Evolutionary conservation across 116 monocot species (phyloP).

Genomic region (Phalaenopsis hybrid): DNA sequence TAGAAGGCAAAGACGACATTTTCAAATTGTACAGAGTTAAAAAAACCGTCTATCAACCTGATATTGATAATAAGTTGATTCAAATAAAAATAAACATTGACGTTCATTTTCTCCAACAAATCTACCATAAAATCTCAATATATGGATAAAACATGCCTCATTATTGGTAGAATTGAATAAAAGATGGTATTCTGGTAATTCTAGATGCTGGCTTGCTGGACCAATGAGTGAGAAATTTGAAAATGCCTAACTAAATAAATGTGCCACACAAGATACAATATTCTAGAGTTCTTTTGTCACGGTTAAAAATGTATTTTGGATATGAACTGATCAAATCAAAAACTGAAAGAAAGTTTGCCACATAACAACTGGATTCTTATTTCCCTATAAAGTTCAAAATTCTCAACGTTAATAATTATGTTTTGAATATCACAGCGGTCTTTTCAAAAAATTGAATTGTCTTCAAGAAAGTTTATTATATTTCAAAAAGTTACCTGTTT

Average conservation of each 20-base stretch:
- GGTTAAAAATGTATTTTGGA: neutral
- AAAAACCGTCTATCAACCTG: neutral
- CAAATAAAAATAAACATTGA: neutral
- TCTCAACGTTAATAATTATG: neutral
- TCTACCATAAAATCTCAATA: too few relatives aligned
- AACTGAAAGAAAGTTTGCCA: neutral
- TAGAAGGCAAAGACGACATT: neutral
- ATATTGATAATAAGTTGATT: neutral
- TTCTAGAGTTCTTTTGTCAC: neutral
- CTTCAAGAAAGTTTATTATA: neutral
- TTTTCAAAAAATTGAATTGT: neutral
- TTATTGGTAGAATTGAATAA: neutral
- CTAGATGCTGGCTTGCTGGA: neutral
- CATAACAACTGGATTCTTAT: neutral
- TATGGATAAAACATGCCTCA: too few relatives aligned
- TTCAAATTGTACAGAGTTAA: neutral
- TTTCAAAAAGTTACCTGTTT: slow-evolving; percentile 44
- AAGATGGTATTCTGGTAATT: neutral
- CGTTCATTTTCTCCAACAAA: neutral
- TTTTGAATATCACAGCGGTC: neutral
- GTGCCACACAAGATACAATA: too few relatives aligned
- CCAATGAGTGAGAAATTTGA: neutral
- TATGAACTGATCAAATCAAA: neutral
- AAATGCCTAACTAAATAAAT: neutral
- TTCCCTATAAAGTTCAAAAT: neutral